Percentiles rank a stretch among this genome's conserved stretches.
Conservation (phyloP, 2,329 filamentous ascomycete genomes). For the Incumbomyces delicatus region DNA sequence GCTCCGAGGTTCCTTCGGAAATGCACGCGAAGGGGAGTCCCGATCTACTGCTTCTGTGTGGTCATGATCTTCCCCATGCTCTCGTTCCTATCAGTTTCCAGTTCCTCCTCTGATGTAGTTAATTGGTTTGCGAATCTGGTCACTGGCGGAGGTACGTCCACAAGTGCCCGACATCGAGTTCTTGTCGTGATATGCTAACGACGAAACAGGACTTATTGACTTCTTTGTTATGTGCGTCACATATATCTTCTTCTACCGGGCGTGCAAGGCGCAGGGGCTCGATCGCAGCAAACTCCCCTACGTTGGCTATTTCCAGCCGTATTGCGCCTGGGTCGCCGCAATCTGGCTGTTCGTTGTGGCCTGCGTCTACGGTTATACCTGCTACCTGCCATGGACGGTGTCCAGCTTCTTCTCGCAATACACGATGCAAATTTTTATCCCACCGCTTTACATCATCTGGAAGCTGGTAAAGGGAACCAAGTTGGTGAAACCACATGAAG, state of each 20-base stretch:
- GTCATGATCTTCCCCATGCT: constrained; percentile 46
- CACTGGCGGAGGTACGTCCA: constrained; percentile 24
- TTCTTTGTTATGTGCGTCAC: constrained; percentile 52
- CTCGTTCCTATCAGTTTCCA: constrained; percentile 44
- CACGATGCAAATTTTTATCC: constrained; percentile 47
- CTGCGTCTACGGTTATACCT: constrained; percentile 41
- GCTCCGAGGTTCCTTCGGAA: constrained; percentile 47
- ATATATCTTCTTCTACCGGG: constrained; percentile 50
- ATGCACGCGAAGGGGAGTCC: constrained; percentile 52
- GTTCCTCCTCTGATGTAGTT: constrained; percentile 41
- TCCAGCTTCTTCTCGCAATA: constrained; percentile 58
- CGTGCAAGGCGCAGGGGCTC: constrained; percentile 41
- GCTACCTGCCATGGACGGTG: constrained; percentile 53
- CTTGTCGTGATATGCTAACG: neutral
- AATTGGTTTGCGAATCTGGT: constrained; percentile 45
- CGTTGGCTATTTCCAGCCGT: constrained; percentile 57
- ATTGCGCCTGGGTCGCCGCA: constrained; percentile 38
- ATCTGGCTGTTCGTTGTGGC: constrained; percentile 54
- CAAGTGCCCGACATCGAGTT: constrained; percentile 12
- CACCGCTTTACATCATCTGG: constrained; percentile 49
- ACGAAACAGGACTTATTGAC: constrained; percentile 43
- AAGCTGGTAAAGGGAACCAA: constrained; percentile 54
- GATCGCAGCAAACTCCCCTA: constrained; percentile 50
- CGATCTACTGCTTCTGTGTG: constrained; percentile 47
- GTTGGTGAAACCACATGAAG: constrained; percentile 43